Base-by-base conservation (phyloP, 1,284 basidiomycete species). In the Cronartium quercuum region DNA sequence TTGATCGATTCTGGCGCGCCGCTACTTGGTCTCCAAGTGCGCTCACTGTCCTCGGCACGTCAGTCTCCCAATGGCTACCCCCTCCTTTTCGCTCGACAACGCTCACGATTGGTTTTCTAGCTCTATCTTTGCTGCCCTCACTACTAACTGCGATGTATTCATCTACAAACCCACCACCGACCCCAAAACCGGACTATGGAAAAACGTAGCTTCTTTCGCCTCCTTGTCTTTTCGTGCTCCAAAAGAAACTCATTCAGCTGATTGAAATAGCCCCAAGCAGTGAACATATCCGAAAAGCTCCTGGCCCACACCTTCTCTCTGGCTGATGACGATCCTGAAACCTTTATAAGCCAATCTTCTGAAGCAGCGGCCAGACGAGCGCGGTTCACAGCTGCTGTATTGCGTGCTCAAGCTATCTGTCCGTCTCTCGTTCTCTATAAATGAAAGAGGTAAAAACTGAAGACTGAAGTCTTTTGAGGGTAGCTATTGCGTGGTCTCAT, bases 91-190 rank as follows among this genome's bases (percentile, higher is more conserved):
- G 18, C 21, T 29, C 9, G 29, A 21, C 10, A 21, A 60, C 29
- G 24, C 21, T 60, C 29, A 5, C 64, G 61, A 34, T 35, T 29
- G 47, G 3, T 47, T 55, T 21, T 29, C 18, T 18, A 71, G 68
- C 12, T 71, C 42, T 47, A 24, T 71, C 37, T 38, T 71, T 51
- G 60, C 41, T 24, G 61, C 9, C 9, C 44, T 71, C n/a, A 63
- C 68, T 21, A 71, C 68, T 18, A 71, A 61, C 51, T 64, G 47
- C 41, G 68, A 71, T 57, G 68, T 71, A 4, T 64, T 63, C 57
- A 34, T 71, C 2, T 71, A 55, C 41, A 37, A 34, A 41, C 68
- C 68, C 15, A n/a, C 0, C 29, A 41, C 10, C 18, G 57, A 71
- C 44, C 65, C 29, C 29, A 41, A 64, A 38, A 65, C 55, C 37